Evolutionary conservation across 108 stramenopile genomes (phyloP), one percentile per base, ranked within the genome.

Genomic region (Fistulifera solaris): DNA sequence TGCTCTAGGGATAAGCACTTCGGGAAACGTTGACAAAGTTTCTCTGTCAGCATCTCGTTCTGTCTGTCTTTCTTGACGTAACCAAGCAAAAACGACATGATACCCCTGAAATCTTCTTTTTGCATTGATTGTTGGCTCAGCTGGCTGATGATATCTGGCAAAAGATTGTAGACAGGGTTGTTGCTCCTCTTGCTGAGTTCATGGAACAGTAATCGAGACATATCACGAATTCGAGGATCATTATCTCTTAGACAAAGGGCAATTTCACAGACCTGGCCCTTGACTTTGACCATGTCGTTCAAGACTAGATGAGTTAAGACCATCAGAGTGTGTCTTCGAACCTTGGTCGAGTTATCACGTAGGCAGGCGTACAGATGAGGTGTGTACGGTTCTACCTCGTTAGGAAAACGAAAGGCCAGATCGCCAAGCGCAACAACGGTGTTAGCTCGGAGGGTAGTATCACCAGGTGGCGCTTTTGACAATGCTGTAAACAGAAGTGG

Each of bases 221-320:
- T 87, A 62, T 95, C 93, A 14, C 74, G 75, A 41, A 99, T 94
- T 26, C 90, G 48, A 38, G 62, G 65, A 42, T 94, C 93, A 18
- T 76, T 43, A 67, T 97, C 96, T 21, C 77, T 68, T 17, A 99
- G 63, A 64, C 90, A 93, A 27, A 95, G 58, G 0, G 95, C 98
- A 39, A 99, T 89, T 52, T 94, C 95, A 49, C 87, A 90, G 0
- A 99, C 94, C 54, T 96, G 86, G 8, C 94, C 93, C 65, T 93
- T 90, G 45, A 97, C 95, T 72, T 98, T 98, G 27, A 99, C 93
- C 96, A 99, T 99, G 56, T 99, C 96, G 70, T 98, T 98, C 43
- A 98, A 71, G 56, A 98, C 92, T 40, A 99, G 62, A 54, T 98
- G 97, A 6, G 97, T 96, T 28, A 99, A 73, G 17, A 96, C 95